phyloP scores from a whole-genome alignment of 805 yeast genomes.

The Saccharomycopsis oosterbeekiorum region DNA sequence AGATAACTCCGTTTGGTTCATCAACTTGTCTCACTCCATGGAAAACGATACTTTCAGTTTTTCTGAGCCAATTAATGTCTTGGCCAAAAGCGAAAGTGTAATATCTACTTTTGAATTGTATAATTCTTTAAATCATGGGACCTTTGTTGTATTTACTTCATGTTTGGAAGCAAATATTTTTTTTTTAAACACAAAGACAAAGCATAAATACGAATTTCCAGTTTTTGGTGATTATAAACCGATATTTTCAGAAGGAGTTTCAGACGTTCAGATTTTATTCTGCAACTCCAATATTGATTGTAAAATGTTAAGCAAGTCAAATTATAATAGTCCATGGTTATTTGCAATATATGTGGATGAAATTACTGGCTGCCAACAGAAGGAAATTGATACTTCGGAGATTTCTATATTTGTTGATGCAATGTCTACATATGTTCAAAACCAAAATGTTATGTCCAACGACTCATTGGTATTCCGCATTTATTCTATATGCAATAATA shows the following conservation, averaged over 20 bases:
- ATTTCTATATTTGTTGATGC: background rate
- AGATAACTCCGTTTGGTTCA: background rate
- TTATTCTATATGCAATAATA: background rate
- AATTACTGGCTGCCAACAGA: background rate
- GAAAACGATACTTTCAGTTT: background rate
- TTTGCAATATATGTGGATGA: background rate
- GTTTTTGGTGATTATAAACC: background rate
- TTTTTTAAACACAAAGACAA: background rate
- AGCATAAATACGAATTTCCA: background rate
- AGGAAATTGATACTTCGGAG: background rate
- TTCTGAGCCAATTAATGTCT: background rate
- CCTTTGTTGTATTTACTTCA: background rate
- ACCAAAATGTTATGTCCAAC: background rate
- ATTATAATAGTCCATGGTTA: background rate
- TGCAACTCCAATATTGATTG: background rate
- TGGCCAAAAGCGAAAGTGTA: background rate
- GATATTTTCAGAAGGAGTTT: background rate
- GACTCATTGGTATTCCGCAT: background rate
- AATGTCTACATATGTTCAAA: background rate
- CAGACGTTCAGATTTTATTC: background rate
- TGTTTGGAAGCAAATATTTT: background rate
- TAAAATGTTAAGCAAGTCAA: background rate
- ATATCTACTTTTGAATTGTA: background rate
- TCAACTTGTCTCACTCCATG: background rate
- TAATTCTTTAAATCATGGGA: background rate